A percentile compares a stretch with the other conserved stretches of the same genome.
Conservation (phyloP, 1,284 basidiomycete genomes). For the Sanguinoderma infundibulare region DNA sequence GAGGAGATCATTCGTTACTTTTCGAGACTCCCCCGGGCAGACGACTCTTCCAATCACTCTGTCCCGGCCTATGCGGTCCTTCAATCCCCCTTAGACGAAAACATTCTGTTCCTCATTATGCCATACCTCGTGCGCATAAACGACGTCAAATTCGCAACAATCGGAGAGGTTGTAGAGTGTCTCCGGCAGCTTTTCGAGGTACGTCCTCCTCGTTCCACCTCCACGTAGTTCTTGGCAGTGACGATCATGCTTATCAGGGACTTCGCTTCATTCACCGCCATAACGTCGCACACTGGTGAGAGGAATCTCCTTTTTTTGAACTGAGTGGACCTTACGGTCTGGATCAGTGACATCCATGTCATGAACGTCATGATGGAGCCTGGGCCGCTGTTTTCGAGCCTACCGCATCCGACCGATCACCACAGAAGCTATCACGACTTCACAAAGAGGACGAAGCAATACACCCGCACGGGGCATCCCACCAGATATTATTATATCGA, state of each 20-base stretch:
- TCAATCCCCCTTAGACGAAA: slow-evolving; percentile 17
- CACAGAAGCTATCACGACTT: slow-evolving; percentile 20
- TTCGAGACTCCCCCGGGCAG: slow-evolving; percentile 11
- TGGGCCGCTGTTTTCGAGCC: slow-evolving; percentile 29
- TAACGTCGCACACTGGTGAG: slow-evolving; percentile 26
- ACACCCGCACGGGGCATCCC: slow-evolving; percentile 32
- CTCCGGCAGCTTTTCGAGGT: slow-evolving; percentile 34
- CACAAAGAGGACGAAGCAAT: slow-evolving; percentile 24
- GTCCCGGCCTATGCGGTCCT: slow-evolving; percentile 32
- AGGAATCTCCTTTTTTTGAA: no score
- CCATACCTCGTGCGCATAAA: slow-evolving; percentile 28
- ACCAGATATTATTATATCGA: slow-evolving; percentile 39
- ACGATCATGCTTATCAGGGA: slow-evolving; percentile 9
- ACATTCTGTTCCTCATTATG: slow-evolving; percentile 30
- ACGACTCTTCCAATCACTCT: slow-evolving; percentile 32
- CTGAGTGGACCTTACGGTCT: neutral
- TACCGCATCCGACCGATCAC: slow-evolving; percentile 31
- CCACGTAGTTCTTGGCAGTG: neutral
- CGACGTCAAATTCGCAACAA: slow-evolving; percentile 27
- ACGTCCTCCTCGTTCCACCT: neutral
- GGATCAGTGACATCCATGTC: slow-evolving; percentile 41
- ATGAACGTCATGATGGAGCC: slow-evolving; percentile 48
- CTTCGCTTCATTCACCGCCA: slow-evolving; percentile 27
- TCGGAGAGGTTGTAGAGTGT: slow-evolving; percentile 34
- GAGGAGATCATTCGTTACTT: slow-evolving; percentile 27